phyloP scores from a whole-genome alignment of 225 moss, liverwort and hornwort species.

The Physcomitrium patens region DNA sequence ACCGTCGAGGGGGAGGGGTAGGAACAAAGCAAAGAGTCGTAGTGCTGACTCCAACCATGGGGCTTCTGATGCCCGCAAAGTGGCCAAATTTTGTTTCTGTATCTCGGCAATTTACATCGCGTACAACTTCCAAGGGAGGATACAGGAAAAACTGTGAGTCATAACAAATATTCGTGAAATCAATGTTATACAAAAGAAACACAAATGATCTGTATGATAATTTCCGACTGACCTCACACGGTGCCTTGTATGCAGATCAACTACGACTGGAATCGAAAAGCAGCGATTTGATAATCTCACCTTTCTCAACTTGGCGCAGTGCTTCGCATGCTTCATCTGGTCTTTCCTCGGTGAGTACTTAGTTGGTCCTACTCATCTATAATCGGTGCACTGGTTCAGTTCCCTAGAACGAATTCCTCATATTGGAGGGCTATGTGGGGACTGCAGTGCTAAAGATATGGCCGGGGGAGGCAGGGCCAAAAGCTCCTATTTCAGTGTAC shows the following conservation, averaged over 20 bases:
- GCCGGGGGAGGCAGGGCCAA: conserved; percentile 52
- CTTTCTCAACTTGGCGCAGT: conserved; percentile 79
- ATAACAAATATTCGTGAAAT: neutral
- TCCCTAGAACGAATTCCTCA: conserved; percentile 20
- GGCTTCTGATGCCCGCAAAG: conserved; percentile 23
- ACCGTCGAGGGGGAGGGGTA: conserved; percentile 37
- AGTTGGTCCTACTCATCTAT: neutral
- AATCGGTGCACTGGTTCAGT: neutral
- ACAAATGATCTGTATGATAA: neutral
- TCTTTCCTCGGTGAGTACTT: conserved; percentile 70
- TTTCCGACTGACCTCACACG: neutral
- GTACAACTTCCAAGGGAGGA: conserved; percentile 80
- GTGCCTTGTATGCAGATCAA: conserved; percentile 62
- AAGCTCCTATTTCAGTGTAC: conserved; percentile 75
- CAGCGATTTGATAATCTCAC: conserved; percentile 80
- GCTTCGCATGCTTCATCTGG: conserved; percentile 78
- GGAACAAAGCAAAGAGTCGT: neutral
- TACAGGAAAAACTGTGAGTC: conserved; percentile 83
- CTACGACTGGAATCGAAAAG: conserved; percentile 65
- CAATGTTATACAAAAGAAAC: neutral
- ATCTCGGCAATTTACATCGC: conserved; percentile 79
- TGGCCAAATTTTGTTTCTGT: conserved; percentile 66
- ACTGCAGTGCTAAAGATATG: conserved; percentile 76
- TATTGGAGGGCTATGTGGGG: neutral
- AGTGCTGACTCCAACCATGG: conserved; percentile 23